Base-by-base conservation (phyloP, 192 early-diverging fungal species). In the Umbelopsis ramanniana region DNA sequence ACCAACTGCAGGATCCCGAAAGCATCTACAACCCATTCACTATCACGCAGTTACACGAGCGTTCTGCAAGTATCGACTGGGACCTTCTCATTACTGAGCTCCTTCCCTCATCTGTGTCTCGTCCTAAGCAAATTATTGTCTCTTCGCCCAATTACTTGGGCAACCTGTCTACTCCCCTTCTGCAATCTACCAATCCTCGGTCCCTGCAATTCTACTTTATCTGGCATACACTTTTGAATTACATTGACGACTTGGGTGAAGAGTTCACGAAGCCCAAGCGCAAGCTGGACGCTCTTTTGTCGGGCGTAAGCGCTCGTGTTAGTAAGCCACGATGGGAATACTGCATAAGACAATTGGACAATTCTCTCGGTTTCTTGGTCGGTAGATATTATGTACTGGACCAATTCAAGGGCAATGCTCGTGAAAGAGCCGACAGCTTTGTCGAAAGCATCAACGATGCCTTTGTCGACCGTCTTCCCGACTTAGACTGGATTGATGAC, bases 151-250 rank as follows among this genome's bases (percentile, higher is more conserved):
- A 67, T 23, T 84, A 79, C 66, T 45, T 86, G 19, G 57, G 57
- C 14, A 72, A 74, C n/a, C 37, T 79, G 21, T 74, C 79, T 23
- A 54, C 33, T 22, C 46, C 75, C 14, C 7, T 87, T 23, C 55
- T 88, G 11, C 55, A 74, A n/a, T 74, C 81, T 10, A 79, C 82
- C 4, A 75, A 71, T 4, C 37, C 77, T 0, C 26, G 74, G 37
- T 77, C 76, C 4, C 23, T 89, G 1, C 80, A 87, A 60, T 71
- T 74, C 43, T 89, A 88, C 60, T 84, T 89, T 46, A 74, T 81
- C 4, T 89, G 88, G 88, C 72, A 76, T 50, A 43, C 76, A 26
- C 76, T 89, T 38, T 46, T 68, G 15, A 26, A 6, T 3, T 85
- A 85, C 53, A 71, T 79, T 3, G 50, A 69, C 24, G 68, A 67